Base-by-base conservation (phyloP, 2,329 filamentous ascomycete genomes). In the Claviceps sp. region DNA sequence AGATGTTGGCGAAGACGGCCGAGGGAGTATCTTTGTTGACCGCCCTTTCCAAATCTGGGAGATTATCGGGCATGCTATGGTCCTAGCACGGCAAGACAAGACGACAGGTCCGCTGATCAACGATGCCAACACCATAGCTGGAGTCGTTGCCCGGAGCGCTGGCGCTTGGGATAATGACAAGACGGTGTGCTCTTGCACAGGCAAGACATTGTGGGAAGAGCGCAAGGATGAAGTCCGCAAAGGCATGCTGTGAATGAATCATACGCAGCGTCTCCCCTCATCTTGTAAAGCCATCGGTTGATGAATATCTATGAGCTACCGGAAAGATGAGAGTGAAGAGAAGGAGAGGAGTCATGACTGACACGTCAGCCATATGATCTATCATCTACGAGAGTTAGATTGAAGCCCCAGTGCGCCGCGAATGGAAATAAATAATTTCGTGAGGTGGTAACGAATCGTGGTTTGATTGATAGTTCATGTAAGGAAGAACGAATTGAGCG, bases 151-250 rank as follows among this genome's bases (percentile, higher is more conserved):
- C 47, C 77, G 93, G 64, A 96, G 90, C 67, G 91, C 93, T 16
- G 93, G 93, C n/a, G 85, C 95, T 55, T 98, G 93, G 93, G 91
- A 96, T 67, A 95, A 98, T 61, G 88, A 96, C 66, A 98, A 97
- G 77, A 95, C 87, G 45, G 91, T 98, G 5, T 98, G 93, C 67
- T 95, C 89, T 47, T 98, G 93, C 69, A 95, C 89, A 39, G 93
- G 93, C 4, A 97, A 97, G 80, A 97, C 90, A 52, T 80, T 98
- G 11, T 98, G 93, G 93, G 86, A 98, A 69, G 93, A 98, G 75
- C 81, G 93, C 60, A 83, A 84, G 69, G 90, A 96, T 62, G 88
- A 95, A 71, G 82, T 90, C 43, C 76, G 78, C 58, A 90, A 88
- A 71, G 93, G 93, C 2, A 97, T 98, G 88, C 71, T 93, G 59